phyloP scores from a whole-genome alignment of 2,329 filamentous ascomycete species.

The Clarireedia paspali region DNA sequence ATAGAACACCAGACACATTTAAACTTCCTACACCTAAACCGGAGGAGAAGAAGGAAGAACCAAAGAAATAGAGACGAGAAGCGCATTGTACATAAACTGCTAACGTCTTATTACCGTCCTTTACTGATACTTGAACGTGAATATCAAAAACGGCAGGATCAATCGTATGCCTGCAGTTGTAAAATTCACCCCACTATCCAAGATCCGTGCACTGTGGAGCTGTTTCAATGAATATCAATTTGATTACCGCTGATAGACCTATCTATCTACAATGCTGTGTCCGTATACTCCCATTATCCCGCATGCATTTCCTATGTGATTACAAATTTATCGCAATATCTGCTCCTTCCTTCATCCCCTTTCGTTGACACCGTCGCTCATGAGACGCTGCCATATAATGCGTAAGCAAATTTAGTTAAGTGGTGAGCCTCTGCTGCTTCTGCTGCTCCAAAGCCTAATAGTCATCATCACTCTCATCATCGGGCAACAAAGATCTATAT shows the following conservation, averaged over 20 bases:
- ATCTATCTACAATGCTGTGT: background rate
- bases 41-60: conserved; percentile 82
- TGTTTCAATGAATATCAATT: too few relatives aligned
- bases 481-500: conserved; percentile 69
- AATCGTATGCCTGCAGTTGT: background rate
- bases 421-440: too few relatives aligned
- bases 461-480: conserved; percentile 58
- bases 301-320: background rate
- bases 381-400: too few relatives aligned
- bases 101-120: background rate
- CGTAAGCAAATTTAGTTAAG: too few relatives aligned
- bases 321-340: background rate
- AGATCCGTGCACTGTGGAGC: too few relatives aligned
- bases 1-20: conserved; percentile 79
- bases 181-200: too few relatives aligned
- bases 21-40: conserved; percentile 94
- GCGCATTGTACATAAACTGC: conserved; percentile 24
- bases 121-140: background rate
- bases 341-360: background rate
- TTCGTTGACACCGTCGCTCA: background rate
- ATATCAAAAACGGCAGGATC: background rate
- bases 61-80: conserved; percentile 66
- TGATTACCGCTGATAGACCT: background rate
- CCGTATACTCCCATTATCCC: background rate
- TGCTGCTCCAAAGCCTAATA: conserved; percentile 8